These are phyloP conservation scores for sunflower (Helianthus annuus) DNA, from an alignment of 129 eudicot species.

Conservation along the genomic window HanXRQr2.0-SUNRISE NC_035441.2:27803287-27803786, in stretches of 20 bases:
- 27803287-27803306: slow-evolving; percentile 32
- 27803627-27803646: too few species aligned
- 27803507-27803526: slow-evolving; percentile 17
- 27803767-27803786: too few species aligned
- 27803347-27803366: slow-evolving; percentile 25
- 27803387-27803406: background rate
- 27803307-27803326: slow-evolving; percentile 34
- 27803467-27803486: slow-evolving; percentile 2
- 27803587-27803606: slow-evolving; percentile 20
- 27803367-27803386: background rate
- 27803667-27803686: too few species aligned
- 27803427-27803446: slow-evolving; percentile 37
- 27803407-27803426: slow-evolving; percentile 30
- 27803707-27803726: too few species aligned
- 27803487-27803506: background rate
- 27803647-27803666: too few species aligned
- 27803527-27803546: slow-evolving; percentile 18
- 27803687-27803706: too few species aligned
- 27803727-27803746: too few species aligned
- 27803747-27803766: too few species aligned
- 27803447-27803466: slow-evolving; percentile 1
- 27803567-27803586: slow-evolving; percentile 44
- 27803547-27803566: slow-evolving; percentile 18
- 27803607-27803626: background rate
- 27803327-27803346: background rate